These are phyloP conservation scores for Alternaria alternata DNA, from an alignment of 2,329 filamentous ascomycete species.

Conservation along the genomic window DNA sequence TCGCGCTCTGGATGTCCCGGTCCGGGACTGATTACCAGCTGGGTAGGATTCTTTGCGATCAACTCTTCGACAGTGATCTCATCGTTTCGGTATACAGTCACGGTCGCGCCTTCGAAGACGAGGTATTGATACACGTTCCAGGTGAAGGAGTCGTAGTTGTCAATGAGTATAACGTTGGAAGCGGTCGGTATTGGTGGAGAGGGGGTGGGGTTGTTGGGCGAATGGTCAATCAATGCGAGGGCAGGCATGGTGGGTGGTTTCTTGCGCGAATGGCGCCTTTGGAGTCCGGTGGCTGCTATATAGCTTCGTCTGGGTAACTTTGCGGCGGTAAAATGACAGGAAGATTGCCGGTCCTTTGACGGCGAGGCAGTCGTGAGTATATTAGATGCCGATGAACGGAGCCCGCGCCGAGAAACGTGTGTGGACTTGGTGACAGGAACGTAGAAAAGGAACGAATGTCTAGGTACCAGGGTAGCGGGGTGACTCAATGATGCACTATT, in stretches of 20 bases:
- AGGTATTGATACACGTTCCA: slow-evolving; percentile 99
- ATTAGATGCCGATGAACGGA: neutral
- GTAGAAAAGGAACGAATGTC: slow-evolving; percentile 5
- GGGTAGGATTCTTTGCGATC: slow-evolving; percentile 83
- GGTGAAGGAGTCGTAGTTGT: slow-evolving; percentile 99
- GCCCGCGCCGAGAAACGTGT: neutral
- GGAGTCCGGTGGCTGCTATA: neutral
- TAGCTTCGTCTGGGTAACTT: neutral
- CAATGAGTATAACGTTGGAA: slow-evolving; percentile 91
- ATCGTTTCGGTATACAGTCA: slow-evolving; percentile 92
- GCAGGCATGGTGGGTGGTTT: slow-evolving; percentile 50
- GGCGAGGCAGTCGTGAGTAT: neutral
- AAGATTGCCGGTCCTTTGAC: slow-evolving; percentile 4
- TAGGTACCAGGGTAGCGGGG: slow-evolving; percentile 9
- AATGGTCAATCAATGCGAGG: slow-evolving; percentile 75
- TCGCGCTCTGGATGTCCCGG: slow-evolving; percentile 92
- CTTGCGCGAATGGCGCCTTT: neutral
- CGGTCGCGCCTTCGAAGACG: slow-evolving; percentile 90
- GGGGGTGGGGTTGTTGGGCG: slow-evolving; percentile 81
- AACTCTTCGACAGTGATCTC: slow-evolving; percentile 86
- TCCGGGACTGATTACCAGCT: slow-evolving; percentile 92
- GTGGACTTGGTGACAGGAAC: neutral
- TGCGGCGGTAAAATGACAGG: neutral
- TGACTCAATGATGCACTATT: slow-evolving; percentile 25
- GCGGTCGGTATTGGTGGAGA: slow-evolving; percentile 78